Evolutionary conservation across 2,329 filamentous ascomycete species (phyloP).

Genomic region (Ophiostoma sp.): DNA sequence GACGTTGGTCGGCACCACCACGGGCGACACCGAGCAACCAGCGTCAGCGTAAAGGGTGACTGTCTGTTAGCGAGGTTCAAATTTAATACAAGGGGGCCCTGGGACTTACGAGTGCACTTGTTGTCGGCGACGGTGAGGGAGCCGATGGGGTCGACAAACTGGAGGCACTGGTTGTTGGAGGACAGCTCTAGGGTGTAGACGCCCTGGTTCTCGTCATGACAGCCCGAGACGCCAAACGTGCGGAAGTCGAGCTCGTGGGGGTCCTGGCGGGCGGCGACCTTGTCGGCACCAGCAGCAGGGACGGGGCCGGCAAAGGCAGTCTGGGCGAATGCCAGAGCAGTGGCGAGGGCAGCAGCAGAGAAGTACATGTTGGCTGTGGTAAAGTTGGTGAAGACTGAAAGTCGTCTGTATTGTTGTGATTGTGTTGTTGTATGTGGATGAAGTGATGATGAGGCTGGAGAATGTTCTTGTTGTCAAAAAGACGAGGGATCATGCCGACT

Average conservation of each 20-base stretch:
- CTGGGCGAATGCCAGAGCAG: conserved; percentile 12
- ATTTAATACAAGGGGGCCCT: background rate
- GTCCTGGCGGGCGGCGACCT: conserved; percentile 17
- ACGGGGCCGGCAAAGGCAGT: background rate
- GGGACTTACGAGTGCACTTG: conserved; percentile 25
- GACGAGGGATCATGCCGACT: background rate
- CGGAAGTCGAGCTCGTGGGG: conserved; percentile 30
- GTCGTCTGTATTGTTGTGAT: background rate
- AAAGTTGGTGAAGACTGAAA: background rate
- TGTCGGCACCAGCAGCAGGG: background rate
- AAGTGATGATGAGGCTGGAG: background rate
- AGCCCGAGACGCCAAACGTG: conserved; percentile 28
- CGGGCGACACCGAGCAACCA: conserved; percentile 9
- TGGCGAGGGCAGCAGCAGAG: conserved; percentile 6
- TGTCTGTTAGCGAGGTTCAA: background rate
- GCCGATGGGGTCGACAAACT: conserved; percentile 25
- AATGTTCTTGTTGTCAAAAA: background rate
- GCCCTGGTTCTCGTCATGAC: conserved; percentile 30
- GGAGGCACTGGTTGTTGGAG: conserved; percentile 17
- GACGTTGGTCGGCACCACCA: background rate
- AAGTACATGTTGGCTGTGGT: conserved; percentile 24
- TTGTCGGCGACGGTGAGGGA: conserved; percentile 23
- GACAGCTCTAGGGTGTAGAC: conserved; percentile 29
- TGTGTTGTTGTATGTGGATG: background rate
- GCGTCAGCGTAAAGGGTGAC: conserved; percentile 25